Base-by-base conservation (phyloP, 768 basidiomycete genomes). In the Pleurotus pulmonarius region DNA sequence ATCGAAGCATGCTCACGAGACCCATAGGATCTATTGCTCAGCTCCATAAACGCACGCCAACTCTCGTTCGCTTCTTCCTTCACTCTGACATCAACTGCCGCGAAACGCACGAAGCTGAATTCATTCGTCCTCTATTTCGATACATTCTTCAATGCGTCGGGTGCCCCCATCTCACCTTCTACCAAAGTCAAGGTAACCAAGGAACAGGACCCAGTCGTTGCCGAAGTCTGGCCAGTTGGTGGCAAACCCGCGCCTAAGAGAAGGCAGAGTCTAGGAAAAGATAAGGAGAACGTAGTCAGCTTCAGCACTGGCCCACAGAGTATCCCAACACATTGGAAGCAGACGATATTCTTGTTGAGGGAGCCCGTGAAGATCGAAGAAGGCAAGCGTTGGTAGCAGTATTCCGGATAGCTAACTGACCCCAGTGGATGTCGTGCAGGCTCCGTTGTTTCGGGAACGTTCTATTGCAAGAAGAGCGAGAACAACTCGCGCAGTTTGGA, bases 301-400 rank as follows among this genome's bases (percentile, higher is more conserved):
- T 92, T 99, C 71, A 95, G 92, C 63, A 98, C 96, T 0, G 92
- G 96, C 0, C 94, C 96, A 8, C 73, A 73, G 63, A 94, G 91
- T 56, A 82, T 83, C 20, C 85, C 92, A 8, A 98, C 95, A 24
- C 96, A 99, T 68, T 98, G 96, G 96, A 94, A 94, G 67, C 96
- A 99, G 67, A 94, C 96, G 0, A 63, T 93, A 2, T 97, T 99
- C 71, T 70, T 98, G 61, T 76, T 99, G 56, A 75, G 82, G 46
- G 85, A 94, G 55, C 90, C 92, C 0, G 81, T 98, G 52, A 65
- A 69, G n/a, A 85, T 90, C 1, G 78, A 81, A 3, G 86, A 90
- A 75, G 92, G 92, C 88, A 34, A 34, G 40, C 13, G 82, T 70
- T 2, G 2, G 13, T 20, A n/a, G 22, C 46, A 5, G 20, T 48